Evolutionary conservation across 2,329 filamentous ascomycete species (phyloP).

Genomic region (Dactylonectria macrodidyma): DNA sequence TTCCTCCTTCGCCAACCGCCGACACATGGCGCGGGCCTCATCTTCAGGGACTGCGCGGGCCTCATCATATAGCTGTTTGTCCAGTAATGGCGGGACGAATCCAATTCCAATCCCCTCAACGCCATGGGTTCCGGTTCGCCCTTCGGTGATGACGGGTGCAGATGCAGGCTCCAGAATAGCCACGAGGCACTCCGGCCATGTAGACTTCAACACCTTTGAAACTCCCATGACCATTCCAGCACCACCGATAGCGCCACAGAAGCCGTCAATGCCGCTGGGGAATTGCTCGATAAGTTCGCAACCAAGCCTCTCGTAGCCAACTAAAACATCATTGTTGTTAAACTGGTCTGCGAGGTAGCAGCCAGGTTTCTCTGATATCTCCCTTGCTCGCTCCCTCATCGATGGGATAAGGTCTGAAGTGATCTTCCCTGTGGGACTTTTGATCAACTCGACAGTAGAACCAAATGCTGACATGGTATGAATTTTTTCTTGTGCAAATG

Average conservation of each 20-base stretch:
- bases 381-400: background rate
- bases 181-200: background rate
- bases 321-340: background rate
- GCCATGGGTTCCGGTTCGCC: slow-evolving; percentile 1
- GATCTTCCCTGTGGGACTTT: background rate
- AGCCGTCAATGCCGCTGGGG: background rate
- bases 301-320: background rate
- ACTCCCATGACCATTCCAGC: slow-evolving; percentile 5
- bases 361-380: background rate
- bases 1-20: slow-evolving; percentile 6
- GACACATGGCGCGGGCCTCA: slow-evolving; percentile 6
- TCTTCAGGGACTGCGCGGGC: background rate
- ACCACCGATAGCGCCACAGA: slow-evolving; percentile 2
- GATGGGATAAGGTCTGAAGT: background rate
- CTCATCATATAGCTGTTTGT: slow-evolving; percentile 1
- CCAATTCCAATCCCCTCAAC: slow-evolving; percentile 10
- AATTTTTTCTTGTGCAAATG: slow-evolving; percentile 7
- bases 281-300: background rate
- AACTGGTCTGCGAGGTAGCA: slow-evolving; percentile 5
- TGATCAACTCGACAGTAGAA: background rate
- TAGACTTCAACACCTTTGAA: background rate
- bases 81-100: background rate
- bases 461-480: slow-evolving; percentile 3
- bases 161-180: slow-evolving; percentile 7
- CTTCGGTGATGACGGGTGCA: slow-evolving; percentile 5